Evolutionary conservation across 106 monocot species (phyloP).

Genomic region (Allium cepa): DNA sequence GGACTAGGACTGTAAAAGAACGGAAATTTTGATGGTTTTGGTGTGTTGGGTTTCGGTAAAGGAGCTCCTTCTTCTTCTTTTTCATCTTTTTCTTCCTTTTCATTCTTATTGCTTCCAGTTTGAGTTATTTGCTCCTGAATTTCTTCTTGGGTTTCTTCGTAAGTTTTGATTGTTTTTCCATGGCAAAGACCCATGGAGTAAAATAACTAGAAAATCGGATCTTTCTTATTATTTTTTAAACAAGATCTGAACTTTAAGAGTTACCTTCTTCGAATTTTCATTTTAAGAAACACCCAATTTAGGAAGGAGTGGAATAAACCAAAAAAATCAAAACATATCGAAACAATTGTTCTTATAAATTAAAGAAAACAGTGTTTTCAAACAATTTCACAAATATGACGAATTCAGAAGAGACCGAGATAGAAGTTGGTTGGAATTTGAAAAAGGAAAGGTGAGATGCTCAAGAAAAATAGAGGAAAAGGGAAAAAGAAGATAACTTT

Average conservation of each 20-base stretch:
- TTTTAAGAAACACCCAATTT: not conserved
- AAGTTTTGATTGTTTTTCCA: constrained; percentile 42
- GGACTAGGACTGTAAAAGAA: constrained; percentile 61
- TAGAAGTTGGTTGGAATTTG: not conserved
- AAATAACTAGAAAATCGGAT: not conserved
- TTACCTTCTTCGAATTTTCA: not conserved
- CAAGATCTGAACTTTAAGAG: not conserved
- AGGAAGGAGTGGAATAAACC: not conserved
- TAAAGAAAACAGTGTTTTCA: not conserved
- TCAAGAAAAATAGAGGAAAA: not conserved
- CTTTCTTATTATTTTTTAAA: not conserved
- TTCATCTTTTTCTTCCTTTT: not conserved
- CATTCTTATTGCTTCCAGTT: too few relatives aligned
- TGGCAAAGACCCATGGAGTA: constrained; percentile 76
- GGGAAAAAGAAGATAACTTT: not conserved
- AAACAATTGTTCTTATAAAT: not conserved
- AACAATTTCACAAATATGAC: not conserved
- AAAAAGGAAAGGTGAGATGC: not conserved
- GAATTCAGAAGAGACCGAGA: constrained; percentile 1
- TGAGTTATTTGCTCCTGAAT: not conserved
- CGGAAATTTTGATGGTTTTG: constrained; percentile 42
- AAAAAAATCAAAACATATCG: not conserved
- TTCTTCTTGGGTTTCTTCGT: not conserved
- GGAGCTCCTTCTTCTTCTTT: not conserved
- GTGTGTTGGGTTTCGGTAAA: constrained; percentile 24